Base-by-base conservation (phyloP, 1,139 yeast genomes). In the Arxiozyma telluris region DNA sequence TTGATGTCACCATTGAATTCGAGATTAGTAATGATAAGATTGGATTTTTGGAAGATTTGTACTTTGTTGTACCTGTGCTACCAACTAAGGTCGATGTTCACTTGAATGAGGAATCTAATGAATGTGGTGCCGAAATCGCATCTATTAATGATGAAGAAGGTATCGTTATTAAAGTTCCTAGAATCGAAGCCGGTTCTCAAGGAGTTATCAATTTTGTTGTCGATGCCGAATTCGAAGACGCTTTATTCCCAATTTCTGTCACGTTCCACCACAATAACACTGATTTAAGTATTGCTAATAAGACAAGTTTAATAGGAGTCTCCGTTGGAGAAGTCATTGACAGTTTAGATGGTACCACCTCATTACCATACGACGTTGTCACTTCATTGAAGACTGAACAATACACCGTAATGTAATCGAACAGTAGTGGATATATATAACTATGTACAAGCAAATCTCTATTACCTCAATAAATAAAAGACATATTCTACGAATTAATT, bases 1-100 rank as follows among this genome's bases (percentile, higher is more conserved):
- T 85, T 54, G 87, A 83, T 58, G 86, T 91, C 41, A 91, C 96
- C 6, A 75, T 93, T 61, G 98, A 93, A 73, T 90, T 87, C 70
- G 98, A 91, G 73, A 73, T 85, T 55, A 74, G 70, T 54, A 72
- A 71, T 15, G 73, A 73, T 39, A 80, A 77, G 59, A 73, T 75
- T 47, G 77, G 77, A 46, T 48, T 49, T 22, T 69, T 88, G 49
- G 78, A 81, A 52, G 78, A 83, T 64, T 76, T 87, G 48, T 73
- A 76, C 47, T 77, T 93, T 50, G 69, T 79, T 56, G 80, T 93
- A 54, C 97, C 98, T 41, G 73, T 80, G 48, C 47, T 52, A 21
- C 57, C 64, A 64, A 45, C 41, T 11, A 79, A 75, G 58, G 79
- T 76, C 49, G 84, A 80, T 61, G 85, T 82, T 56, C 80, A 74